Base-by-base conservation (phyloP, 2,329 filamentous ascomycete species). In the Mollisia scopiformis region DNA sequence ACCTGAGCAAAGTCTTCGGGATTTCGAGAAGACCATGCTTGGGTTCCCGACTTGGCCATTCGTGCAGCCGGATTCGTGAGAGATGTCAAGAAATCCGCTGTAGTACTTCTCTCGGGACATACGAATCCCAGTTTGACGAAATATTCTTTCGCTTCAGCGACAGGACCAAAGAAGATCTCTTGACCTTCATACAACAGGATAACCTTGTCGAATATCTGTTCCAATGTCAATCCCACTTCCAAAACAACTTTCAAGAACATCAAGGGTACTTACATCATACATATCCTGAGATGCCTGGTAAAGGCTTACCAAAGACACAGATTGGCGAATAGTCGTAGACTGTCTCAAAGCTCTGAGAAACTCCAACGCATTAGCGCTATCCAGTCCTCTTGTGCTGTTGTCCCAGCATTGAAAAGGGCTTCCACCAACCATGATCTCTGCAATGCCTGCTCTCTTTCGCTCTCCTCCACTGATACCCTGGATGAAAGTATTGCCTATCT, bases 351-450 rank as follows among this genome's bases (percentile, higher is more conserved):
- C 84, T 66, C 88, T 82, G 5, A 90, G 87, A 62, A 92, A 93
- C 68, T 91, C 88, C 39, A 92, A 75, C 0, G 90, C 90, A 0
- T 88, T 92, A 7, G 86, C 86, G 0, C 88, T 87, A 73, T 93
- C 91, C 0, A 94, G 79, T 11, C 91, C 91, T 55, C 84, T 81
- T 0, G 90, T 93, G 25, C 83, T 87, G 66, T 92, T 92, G 62
- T 90, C 92, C 91, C 91, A 95, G 62, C 87, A 89, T 72, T 91
- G 88, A 1, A 85, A 78, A 43, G 82, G 86, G 1, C 85, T 84
- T n/a, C 78, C 74, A 39, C 14, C n/a, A n/a, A 39, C 14, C n/a
- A n/a, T n/a, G 14, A 39, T 39, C n/a, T 39, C 37, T 7, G 37
- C 37, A n/a, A 39, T 39, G 37, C 37, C 19, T 4, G 19, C 37